Evolutionary conservation across 257 asterid genomes (phyloP).

Genomic region (Marsdenia floribunda): DNA sequence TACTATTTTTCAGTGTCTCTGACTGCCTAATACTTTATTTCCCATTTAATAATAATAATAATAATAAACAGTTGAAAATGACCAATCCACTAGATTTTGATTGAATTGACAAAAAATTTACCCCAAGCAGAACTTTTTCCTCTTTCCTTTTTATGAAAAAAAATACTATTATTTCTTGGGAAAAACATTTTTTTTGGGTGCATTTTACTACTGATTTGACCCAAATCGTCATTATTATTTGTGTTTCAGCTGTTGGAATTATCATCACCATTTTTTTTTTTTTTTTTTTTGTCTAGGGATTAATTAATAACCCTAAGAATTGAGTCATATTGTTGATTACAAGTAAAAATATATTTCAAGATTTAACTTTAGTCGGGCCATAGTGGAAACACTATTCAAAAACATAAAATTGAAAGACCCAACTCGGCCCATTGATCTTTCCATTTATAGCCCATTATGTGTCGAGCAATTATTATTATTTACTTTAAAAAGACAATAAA

Average conservation of each 20-base stretch:
- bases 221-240: background rate
- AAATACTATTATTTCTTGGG: background rate
- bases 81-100: background rate
- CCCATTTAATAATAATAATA: too few relatives aligned
- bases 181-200: background rate
- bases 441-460: too few relatives aligned
- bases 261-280: background rate
- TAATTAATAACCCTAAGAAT: too few relatives aligned
- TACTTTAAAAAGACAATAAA: too few relatives aligned
- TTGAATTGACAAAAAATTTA: constrained; percentile 6
- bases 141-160: too few relatives aligned
- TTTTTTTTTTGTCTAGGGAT: background rate
- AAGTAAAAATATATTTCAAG: background rate
- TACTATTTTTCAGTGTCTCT: background rate
- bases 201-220: background rate
- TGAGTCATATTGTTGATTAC: too few relatives aligned
- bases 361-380: background rate
- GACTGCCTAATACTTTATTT: too few relatives aligned
- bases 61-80: background rate
- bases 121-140: background rate
- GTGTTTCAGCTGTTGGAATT: background rate
- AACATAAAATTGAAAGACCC: background rate
- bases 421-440: background rate
- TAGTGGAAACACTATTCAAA: background rate
- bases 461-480: too few relatives aligned